phyloP scores from a whole-genome alignment of 2,329 filamentous ascomycete species.

The Colletotrichum salicis region DNA sequence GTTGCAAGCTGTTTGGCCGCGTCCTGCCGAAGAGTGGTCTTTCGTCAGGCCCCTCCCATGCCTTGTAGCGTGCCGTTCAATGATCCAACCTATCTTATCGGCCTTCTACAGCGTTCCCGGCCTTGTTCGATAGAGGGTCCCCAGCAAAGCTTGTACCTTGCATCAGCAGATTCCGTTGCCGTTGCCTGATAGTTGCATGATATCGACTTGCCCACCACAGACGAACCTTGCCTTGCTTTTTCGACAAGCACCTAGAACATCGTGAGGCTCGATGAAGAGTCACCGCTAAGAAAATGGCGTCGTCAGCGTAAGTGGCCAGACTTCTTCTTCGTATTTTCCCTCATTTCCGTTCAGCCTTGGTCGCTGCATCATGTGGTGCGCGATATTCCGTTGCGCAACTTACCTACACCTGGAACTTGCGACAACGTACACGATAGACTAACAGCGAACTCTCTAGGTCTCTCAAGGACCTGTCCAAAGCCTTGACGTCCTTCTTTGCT shows the following conservation, averaged over 20 bases:
- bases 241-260: constrained; percentile 12
- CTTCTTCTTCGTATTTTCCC: background rate
- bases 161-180: constrained; percentile 35
- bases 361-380: constrained; percentile 21
- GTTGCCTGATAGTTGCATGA: constrained; percentile 35
- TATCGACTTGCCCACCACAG: constrained; percentile 9
- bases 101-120: constrained; percentile 13
- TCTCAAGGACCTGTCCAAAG: constrained; percentile 70
- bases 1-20: background rate
- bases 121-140: constrained; percentile 29
- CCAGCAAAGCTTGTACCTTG: constrained; percentile 35
- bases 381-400: constrained; percentile 20
- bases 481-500: constrained; percentile 60
- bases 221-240: constrained; percentile 20
- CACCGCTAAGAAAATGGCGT: constrained; percentile 39
- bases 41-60: background rate
- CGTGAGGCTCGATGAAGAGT: constrained; percentile 32
- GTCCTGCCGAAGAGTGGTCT: constrained; percentile 9
- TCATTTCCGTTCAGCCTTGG: background rate
- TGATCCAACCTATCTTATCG: constrained; percentile 26
- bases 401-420: constrained; percentile 5
- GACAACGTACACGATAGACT: constrained; percentile 6
- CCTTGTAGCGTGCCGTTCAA: constrained; percentile 1
- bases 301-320: constrained; percentile 41
- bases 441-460: constrained; percentile 51